Evolutionary conservation across 495 filamentous ascomycete genomes (phyloP), one percentile per base, ranked within the genome.

Genomic region (Aspergillus biplanus): DNA sequence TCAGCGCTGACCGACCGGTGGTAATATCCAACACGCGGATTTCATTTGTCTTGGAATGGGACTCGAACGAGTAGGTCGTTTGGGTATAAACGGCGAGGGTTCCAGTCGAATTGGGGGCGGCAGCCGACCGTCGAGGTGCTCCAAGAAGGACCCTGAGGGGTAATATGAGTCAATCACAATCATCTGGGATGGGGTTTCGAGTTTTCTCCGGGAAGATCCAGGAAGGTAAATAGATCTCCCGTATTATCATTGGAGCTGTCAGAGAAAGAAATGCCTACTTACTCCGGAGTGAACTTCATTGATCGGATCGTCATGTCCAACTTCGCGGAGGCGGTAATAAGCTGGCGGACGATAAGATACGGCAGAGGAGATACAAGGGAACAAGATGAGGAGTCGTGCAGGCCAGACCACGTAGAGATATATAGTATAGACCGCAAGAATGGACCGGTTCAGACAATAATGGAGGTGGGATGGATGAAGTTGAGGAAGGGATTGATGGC

Each of bases 61-160:
- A 80, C 52, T 90, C 82, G 75, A 98, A 97, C 21, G 87, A 93
- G 71, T 97, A 98, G 7, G 88, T 87, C 0, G 90, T 90, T 37
- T 82, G 85, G 47, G 88, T 88, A 67, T 90, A 95, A 11, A 94
- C 78, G 18, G 89, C 87, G 47, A 85, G 78, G 13, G 82, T 90
- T 6, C 90, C 92, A 37, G 84, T 78, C 6, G 83, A 68, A 72
- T 95, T 96, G 33, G 94, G 92, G 13, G 88, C 74, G 31, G 89
- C 93, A 21, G 87, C 70, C 47, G 90, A 91, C 46, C 94, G 87
- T 37, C 94, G 86, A 33, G 94, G 92, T 13, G 92, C 92, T 68
- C 88, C 87, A 68, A 98, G 86, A 58, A 98, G 85, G 42, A 93
- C 89, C 72, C 81, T 83, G 39, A 3, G 13, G 16, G 35, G 21